Conservation (phyloP, 257 asterid genomes). For the Gardenia jasminoides region DNA sequence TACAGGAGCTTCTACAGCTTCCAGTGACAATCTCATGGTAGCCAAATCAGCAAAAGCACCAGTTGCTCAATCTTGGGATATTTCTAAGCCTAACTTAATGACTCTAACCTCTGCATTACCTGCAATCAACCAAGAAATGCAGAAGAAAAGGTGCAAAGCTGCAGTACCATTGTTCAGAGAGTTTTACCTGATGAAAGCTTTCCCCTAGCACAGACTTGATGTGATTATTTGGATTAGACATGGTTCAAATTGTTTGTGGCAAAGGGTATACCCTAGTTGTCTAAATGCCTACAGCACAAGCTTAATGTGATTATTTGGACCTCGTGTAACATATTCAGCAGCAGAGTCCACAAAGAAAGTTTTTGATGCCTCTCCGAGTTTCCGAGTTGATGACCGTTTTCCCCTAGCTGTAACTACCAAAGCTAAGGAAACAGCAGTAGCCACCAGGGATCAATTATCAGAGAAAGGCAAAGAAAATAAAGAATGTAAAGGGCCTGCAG, state of each 20-base stretch:
- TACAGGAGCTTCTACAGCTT: not conserved
- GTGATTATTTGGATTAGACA: not conserved
- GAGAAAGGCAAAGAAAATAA: conserved; percentile 36
- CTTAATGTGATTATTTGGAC: no score
- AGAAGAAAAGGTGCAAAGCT: conserved; percentile 28
- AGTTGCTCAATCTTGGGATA: conserved; percentile 6
- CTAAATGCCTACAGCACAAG: not conserved
- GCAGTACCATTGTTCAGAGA: not conserved
- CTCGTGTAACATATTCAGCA: conserved; percentile 17
- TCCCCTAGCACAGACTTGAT: no score
- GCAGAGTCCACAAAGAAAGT: conserved; percentile 16
- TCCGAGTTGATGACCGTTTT: not conserved
- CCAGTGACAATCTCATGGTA: conserved; percentile 15
- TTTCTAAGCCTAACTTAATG: conserved; percentile 12
- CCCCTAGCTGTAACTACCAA: conserved; percentile 16
- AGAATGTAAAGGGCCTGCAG: conserved; percentile 9
- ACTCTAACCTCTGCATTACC: conserved; percentile 8
- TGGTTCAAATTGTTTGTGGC: not conserved
- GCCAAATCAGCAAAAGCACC: conserved; percentile 16
- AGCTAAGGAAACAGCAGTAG: conserved; percentile 19
- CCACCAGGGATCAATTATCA: conserved; percentile 17
- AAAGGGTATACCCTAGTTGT: not conserved
- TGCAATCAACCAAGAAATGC: conserved; percentile 12
- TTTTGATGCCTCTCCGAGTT: conserved; percentile 21
- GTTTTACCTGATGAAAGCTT: conserved; percentile 1